Evolutionary conservation across 495 filamentous ascomycete species (phyloP), one percentile per base, ranked within the genome.

Genomic region (Tuber aestivum): DNA sequence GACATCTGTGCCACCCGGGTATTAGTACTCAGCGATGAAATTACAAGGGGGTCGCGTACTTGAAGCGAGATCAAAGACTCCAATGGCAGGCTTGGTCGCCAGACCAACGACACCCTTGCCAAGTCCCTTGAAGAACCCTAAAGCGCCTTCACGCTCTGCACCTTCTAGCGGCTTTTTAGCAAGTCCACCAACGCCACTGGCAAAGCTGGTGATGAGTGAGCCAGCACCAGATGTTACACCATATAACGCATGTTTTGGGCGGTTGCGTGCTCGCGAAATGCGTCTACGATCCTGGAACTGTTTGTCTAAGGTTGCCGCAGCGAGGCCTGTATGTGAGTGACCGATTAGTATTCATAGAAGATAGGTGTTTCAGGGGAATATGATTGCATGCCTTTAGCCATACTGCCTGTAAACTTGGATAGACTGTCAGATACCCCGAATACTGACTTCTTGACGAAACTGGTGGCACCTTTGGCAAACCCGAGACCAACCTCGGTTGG

Each of bases 391-490:
- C 91, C 95, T 85, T 99, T 99, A 80, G 94, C 95, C 85, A 99
- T 94, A 85, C 92, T 95, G 72, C 95, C 95, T 3, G 95, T 97
- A 82, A 97, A 89, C 84, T 98, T 99, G 70, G 94, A 94, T 85
- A 99, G 92, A 80, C 93, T 96, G 83, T 99, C 95, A 12, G 91
- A 94, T 82, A 99, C 92, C 69, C 95, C 95, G 84, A 97, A 99
- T 37, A 99, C 94, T 0, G 94, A 97, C 83, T 98, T 98, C 87
- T 97, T 98, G 81, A 97, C 92, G 83, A 99, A 98, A 83, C 92
- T 96, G 1, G 93, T 94, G 27, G 96, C 95, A 45, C 95, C 95
- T 83, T 97, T 97, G 20, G 96, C 96, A 78, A 99, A 94, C 21
- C 96, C 96, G 72, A 94, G 87, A 18, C 96, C 95, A 69, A 99